Percentiles rank a stretch among this genome's conserved stretches.
These are phyloP conservation scores for Linum tenue DNA, from an alignment of 345 rosid genomes.

Conservation along the genomic window DNA sequence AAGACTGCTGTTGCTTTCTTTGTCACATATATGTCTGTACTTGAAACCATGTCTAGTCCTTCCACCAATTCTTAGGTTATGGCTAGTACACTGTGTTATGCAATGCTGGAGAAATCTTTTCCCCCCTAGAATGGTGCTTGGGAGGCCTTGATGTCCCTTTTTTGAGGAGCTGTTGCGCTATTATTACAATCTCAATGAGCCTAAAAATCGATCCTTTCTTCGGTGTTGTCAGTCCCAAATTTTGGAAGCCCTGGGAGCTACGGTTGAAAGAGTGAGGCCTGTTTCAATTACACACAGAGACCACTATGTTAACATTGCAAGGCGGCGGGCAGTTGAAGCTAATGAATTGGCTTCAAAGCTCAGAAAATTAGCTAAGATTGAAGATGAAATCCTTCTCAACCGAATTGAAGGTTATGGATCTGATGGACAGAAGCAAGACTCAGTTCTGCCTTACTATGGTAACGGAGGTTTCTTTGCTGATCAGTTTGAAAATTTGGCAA, in stretches of 20 bases:
- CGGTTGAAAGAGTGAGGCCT: conserved; percentile 87
- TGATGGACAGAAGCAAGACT: conserved; percentile 29
- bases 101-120: too few relatives aligned
- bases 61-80: too few relatives aligned
- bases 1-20: too few relatives aligned
- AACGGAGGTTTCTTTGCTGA: conserved; percentile 89
- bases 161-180: too few relatives aligned
- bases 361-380: conserved; percentile 16
- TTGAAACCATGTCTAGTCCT: too few relatives aligned
- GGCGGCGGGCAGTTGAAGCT: conserved; percentile 74
- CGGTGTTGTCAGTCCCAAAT: conserved; percentile 60
- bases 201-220: not conserved
- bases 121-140: too few relatives aligned
- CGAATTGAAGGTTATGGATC: conserved; percentile 34
- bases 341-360: conserved; percentile 44
- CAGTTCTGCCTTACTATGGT: conserved; percentile 32
- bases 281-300: conserved; percentile 87
- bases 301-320: conserved; percentile 83
- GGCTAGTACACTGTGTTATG: too few relatives aligned
- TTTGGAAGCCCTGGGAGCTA: conserved; percentile 90
- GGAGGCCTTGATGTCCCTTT: too few relatives aligned
- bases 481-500: conserved; percentile 92
- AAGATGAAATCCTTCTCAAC: conserved; percentile 20
- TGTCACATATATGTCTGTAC: too few relatives aligned
- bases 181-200: too few relatives aligned